Conservation (phyloP, 805 yeast species). For the Gaillardinia entomophila region DNA sequence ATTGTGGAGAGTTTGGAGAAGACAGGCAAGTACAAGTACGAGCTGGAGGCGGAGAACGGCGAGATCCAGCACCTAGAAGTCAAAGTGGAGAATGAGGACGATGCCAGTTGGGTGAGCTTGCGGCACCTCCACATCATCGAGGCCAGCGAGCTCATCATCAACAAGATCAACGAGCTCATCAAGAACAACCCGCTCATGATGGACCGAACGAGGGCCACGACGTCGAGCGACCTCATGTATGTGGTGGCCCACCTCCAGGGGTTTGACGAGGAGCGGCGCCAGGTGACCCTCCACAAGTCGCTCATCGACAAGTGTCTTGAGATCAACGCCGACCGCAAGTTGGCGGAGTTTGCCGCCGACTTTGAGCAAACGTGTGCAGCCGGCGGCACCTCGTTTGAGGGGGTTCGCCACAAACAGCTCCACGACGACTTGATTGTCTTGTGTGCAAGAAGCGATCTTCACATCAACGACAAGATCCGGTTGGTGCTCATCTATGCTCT, state of each 20-base stretch:
- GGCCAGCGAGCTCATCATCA: conserved; percentile 56
- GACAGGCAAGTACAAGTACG: conserved; percentile 44
- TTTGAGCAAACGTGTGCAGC: conserved; percentile 81
- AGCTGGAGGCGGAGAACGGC: conserved; percentile 49
- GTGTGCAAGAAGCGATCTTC: conserved; percentile 44
- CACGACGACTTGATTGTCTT: conserved; percentile 57
- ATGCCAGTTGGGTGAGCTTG: conserved; percentile 65
- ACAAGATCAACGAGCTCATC: conserved; percentile 57
- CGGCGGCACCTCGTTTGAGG: conserved; percentile 64
- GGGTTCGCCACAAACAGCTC: conserved; percentile 52
- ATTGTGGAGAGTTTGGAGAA: conserved; percentile 40
- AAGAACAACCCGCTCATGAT: conserved; percentile 72
- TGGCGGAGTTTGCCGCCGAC: conserved; percentile 68
- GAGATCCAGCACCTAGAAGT: conserved; percentile 26
- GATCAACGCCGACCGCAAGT: conserved; percentile 48
- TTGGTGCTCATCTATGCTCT: conserved; percentile 69
- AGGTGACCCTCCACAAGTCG: conserved; percentile 53
- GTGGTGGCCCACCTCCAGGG: conserved; percentile 68
- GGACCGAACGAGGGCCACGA: conserved; percentile 57
- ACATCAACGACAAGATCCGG: conserved; percentile 65
- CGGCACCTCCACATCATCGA: conserved; percentile 74
- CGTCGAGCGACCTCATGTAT: conserved; percentile 66
- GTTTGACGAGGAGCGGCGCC: conserved; percentile 61
- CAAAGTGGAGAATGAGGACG: conserved; percentile 52
- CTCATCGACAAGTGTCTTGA: conserved; percentile 62